Conservation (phyloP, 768 basidiomycete genomes). For the Boletus sp. region DNA sequence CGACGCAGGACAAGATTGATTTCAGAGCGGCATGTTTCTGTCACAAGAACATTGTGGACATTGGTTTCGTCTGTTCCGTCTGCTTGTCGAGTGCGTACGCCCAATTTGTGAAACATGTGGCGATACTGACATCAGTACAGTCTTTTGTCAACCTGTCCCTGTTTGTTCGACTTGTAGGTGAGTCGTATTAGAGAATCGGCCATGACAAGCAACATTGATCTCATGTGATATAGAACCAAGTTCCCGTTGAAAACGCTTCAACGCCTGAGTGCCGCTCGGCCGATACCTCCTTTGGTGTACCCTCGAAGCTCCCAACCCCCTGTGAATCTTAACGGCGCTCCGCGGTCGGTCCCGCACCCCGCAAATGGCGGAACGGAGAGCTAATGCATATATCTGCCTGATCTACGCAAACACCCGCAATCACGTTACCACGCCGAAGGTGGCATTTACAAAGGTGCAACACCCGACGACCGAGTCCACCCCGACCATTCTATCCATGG, state of each 20-base stretch:
- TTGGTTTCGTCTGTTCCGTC: conserved; percentile 98
- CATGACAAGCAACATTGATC: background rate
- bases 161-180: conserved; percentile 94
- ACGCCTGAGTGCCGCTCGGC: conserved; percentile 65
- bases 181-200: conserved; percentile 29
- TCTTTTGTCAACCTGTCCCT: conserved; percentile 91
- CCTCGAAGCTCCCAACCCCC: conserved; percentile 32
- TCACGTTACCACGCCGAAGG: background rate
- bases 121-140: conserved; percentile 40
- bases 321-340: conserved; percentile 31
- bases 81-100: conserved; percentile 83
- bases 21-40: conserved; percentile 99
- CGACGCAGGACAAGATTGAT: conserved; percentile 93
- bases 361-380: conserved; percentile 18
- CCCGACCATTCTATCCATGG: conserved; percentile 9
- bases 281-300: conserved; percentile 32
- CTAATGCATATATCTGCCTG: conserved; percentile 1
- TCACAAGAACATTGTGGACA: conserved; percentile 93
- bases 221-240: conserved; percentile 61
- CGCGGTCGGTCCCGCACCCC: conserved; percentile 16
- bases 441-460: background rate
- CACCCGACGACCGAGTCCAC: background rate
- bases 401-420: background rate
- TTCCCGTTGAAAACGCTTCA: conserved; percentile 93
- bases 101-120: background rate